Evolutionary conservation across 2,329 filamentous ascomycete genomes (phyloP).

Genomic region (Penicillium janthinellum): DNA sequence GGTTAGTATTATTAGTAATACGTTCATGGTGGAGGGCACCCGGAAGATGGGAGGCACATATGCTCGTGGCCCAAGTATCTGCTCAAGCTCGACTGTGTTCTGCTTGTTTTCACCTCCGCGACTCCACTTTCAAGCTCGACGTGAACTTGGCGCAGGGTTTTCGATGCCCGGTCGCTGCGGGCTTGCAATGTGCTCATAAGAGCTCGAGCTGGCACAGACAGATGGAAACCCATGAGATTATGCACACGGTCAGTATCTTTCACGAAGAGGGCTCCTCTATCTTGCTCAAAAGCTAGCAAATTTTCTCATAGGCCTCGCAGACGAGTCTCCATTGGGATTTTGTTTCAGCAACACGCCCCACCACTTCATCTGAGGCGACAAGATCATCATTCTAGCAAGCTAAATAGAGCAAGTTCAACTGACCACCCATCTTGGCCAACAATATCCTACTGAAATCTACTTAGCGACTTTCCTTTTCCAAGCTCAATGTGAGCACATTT

Average conservation of each 20-base stretch:
- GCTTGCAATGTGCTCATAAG: not conserved
- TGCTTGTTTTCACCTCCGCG: not conserved
- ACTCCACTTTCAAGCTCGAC: constrained; percentile 3
- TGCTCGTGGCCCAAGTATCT: not conserved
- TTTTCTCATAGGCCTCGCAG: not conserved
- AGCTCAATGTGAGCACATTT: constrained; percentile 19
- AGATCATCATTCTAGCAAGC: not conserved
- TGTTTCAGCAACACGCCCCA: not conserved
- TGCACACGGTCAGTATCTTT: not conserved
- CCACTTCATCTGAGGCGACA: not conserved
- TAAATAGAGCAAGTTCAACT: not conserved
- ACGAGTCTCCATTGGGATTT: not conserved
- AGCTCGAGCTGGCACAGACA: not conserved
- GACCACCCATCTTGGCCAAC: not conserved
- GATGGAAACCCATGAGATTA: not conserved
- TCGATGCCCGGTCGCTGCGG: not conserved
- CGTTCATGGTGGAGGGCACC: not conserved
- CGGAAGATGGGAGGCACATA: not conserved
- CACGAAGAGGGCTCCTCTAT: not conserved
- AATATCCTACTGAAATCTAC: not conserved
- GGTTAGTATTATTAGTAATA: constrained; percentile 16
- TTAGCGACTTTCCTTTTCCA: not conserved
- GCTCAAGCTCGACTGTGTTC: not conserved
- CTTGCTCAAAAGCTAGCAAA: not conserved
- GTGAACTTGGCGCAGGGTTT: not conserved